These are phyloP conservation scores for Zygoascus sp. DNA, from an alignment of 1,139 yeast genomes.

Conservation along the genomic window DNA sequence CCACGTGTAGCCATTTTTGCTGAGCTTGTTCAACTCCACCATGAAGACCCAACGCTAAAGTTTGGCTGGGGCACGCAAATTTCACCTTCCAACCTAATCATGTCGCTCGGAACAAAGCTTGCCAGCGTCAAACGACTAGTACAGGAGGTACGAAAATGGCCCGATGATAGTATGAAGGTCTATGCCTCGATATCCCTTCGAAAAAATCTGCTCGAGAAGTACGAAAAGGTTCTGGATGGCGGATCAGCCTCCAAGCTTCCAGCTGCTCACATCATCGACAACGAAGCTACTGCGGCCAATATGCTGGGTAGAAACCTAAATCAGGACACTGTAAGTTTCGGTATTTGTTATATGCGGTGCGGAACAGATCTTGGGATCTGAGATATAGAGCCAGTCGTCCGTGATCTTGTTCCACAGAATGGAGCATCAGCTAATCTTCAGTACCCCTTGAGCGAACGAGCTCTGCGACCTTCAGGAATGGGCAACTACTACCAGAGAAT, in stretches of 20 bases:
- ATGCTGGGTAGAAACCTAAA: constrained; percentile 25
- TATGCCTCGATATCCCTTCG: constrained; percentile 31
- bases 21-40: too few relatives aligned
- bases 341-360: too few relatives aligned
- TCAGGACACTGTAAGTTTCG: constrained; percentile 21
- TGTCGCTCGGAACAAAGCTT: constrained; percentile 19
- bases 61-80: not conserved
- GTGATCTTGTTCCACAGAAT: too few relatives aligned
- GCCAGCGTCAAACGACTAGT: constrained; percentile 19
- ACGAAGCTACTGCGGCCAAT: constrained; percentile 29
- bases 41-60: not conserved
- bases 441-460: constrained; percentile 45
- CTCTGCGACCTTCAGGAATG: constrained; percentile 75
- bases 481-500: constrained; percentile 72
- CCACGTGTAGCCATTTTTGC: too few relatives aligned
- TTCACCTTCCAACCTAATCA: not conserved
- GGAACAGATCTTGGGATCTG: too few relatives aligned
- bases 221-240: constrained; percentile 24
- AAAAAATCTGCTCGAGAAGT: constrained; percentile 28
- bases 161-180: constrained; percentile 31
- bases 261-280: constrained; percentile 26
- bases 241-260: constrained; percentile 23
- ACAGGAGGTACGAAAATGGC: constrained; percentile 26
- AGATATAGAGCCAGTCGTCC: too few relatives aligned
- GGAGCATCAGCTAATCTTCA: constrained; percentile 17